A percentile compares a stretch with the other conserved stretches of the same genome.
Conservation (phyloP, 148 eudicot species). For the Talinum fruticosum region DNA sequence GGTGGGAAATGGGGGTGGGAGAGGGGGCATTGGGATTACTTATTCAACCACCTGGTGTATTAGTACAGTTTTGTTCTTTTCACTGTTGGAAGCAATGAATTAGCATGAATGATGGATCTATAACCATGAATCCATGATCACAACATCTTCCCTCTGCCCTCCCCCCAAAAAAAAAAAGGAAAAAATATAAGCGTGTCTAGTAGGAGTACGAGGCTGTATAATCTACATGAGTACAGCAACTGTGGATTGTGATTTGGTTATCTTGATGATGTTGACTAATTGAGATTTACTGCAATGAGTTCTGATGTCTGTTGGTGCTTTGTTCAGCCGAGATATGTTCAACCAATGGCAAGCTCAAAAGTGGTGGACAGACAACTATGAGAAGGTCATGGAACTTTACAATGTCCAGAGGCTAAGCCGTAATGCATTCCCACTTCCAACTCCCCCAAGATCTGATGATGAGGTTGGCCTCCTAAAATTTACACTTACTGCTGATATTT, state of each 20-base stretch:
- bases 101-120: not conserved
- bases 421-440: constrained; percentile 81
- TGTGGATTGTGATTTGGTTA: not conserved
- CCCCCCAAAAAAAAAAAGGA: no score
- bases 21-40: not conserved
- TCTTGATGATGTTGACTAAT: not conserved
- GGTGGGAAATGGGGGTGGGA: not conserved
- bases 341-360: constrained; percentile 96
- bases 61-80: not conserved
- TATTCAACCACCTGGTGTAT: not conserved
- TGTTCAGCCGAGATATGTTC: constrained; percentile 80
- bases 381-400: constrained; percentile 88
- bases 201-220: not conserved
- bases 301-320: constrained; percentile 23
- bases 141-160: no score
- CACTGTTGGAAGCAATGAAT: not conserved
- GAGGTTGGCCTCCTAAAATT: constrained; percentile 41
- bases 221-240: not conserved
- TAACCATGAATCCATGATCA: not conserved
- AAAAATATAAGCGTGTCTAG: not conserved
- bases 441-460: constrained; percentile 69
- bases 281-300: not conserved
- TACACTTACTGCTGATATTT: not conserved
- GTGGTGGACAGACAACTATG: constrained; percentile 97
- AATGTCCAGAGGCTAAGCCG: constrained; percentile 88